Evolutionary conservation across 306 rosid species (phyloP).

Genomic region (Acacia acuminata): DNA sequence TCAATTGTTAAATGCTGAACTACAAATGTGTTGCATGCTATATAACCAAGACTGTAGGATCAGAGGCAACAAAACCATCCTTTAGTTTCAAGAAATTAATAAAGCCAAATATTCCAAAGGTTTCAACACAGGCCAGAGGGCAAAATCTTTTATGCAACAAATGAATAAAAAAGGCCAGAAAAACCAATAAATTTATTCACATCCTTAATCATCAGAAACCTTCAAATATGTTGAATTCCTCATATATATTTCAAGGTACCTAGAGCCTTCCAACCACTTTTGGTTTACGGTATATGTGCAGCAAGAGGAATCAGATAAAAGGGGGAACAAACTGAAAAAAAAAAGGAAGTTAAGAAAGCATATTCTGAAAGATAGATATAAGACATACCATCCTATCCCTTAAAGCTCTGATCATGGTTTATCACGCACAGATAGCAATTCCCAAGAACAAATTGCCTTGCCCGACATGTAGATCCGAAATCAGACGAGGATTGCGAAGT

Average conservation of each 20-base stretch:
- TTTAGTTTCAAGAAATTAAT: slow-evolving; percentile 10
- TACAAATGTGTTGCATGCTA: background rate
- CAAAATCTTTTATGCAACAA: too few species aligned
- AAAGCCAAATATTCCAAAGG: background rate
- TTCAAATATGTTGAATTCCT: slow-evolving; percentile 78
- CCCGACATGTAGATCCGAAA: slow-evolving; percentile 5
- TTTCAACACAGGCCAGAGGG: too few species aligned
- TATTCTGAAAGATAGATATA: background rate
- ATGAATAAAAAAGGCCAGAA: too few species aligned
- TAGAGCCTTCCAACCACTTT: slow-evolving; percentile 71
- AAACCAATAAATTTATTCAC: background rate
- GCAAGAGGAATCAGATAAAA: background rate
- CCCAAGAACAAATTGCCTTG: background rate
- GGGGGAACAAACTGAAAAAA: background rate
- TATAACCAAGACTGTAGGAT: background rate
- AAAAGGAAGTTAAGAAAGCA: slow-evolving; percentile 5
- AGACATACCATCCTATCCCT: background rate
- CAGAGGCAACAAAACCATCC: slow-evolving; percentile 17
- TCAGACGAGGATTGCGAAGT: background rate
- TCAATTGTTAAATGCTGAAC: background rate
- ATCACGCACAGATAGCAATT: background rate
- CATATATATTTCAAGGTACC: slow-evolving; percentile 96
- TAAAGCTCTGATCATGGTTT: slow-evolving; percentile 84
- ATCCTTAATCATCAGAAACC: slow-evolving; percentile 35
- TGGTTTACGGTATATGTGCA: too few species aligned